phyloP scores from a whole-genome alignment of 495 filamentous ascomycete genomes.

The Thozetella sp. region DNA sequence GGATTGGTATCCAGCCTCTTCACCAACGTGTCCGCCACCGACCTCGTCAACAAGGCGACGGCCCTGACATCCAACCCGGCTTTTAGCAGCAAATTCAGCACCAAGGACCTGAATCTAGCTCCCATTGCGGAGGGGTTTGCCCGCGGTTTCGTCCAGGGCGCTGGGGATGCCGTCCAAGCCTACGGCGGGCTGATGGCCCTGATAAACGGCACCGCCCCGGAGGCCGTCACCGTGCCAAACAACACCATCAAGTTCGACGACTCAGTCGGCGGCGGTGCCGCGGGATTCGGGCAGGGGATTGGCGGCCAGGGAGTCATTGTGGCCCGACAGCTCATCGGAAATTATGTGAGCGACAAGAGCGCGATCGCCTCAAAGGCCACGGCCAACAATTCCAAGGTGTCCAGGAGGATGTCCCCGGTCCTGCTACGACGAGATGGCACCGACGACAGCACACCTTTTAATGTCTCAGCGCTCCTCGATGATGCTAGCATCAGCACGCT shows the following conservation, averaged over 20 bases:
- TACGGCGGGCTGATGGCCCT: neutral
- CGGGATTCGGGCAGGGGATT: neutral
- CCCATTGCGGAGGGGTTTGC: neutral
- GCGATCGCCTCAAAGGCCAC: neutral
- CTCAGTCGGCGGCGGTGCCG: neutral
- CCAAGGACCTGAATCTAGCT: neutral
- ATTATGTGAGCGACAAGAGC: neutral
- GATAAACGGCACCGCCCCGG: neutral
- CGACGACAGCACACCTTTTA: neutral
- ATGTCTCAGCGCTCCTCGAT: neutral
- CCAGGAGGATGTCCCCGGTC: neutral
- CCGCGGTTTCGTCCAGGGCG: neutral
- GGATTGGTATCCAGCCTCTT: neutral
- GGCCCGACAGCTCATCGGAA: neutral
- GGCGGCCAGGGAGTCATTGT: conserved; percentile 1
- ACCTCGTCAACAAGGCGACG: neutral
- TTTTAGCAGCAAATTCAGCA: too few species aligned
- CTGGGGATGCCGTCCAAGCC: neutral
- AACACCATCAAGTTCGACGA: neutral
- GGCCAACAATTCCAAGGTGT: neutral
- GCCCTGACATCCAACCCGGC: neutral
- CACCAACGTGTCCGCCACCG: neutral
- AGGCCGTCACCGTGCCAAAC: neutral
- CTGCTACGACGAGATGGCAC: neutral
- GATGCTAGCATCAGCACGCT: neutral